A percentile compares a stretch with the other conserved stretches of the same genome.
Conservation (phyloP, 2,329 filamentous ascomycete genomes). For the Alternaria conjuncta region DNA sequence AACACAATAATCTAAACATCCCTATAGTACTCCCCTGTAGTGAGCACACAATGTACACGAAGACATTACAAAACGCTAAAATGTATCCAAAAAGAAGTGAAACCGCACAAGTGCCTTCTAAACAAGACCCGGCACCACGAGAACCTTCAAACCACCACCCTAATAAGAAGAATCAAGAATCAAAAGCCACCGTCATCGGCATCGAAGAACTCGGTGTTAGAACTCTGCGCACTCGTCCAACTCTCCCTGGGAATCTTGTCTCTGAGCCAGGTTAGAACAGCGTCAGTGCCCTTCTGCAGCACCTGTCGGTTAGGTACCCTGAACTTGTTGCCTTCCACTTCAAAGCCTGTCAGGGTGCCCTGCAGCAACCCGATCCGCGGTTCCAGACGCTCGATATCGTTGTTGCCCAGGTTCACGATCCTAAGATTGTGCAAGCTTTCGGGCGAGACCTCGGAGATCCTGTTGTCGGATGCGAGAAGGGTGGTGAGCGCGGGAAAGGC, state of each 20-base stretch:
- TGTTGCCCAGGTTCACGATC: constrained; percentile 80
- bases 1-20: neutral
- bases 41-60: constrained; percentile 9
- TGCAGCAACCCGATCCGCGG: constrained; percentile 80
- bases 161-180: neutral
- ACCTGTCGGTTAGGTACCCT: constrained; percentile 84
- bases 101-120: neutral
- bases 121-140: neutral
- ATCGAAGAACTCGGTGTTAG: constrained; percentile 33
- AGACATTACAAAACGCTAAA: constrained; percentile 10
- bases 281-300: constrained; percentile 85
- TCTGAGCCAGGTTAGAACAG: constrained; percentile 79
- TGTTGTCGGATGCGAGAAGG: constrained; percentile 80
- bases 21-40: neutral
- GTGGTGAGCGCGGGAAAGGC: constrained; percentile 74
- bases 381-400: constrained; percentile 82
- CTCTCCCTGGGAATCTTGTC: constrained; percentile 68
- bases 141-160: neutral
- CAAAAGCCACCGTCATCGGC: constrained; percentile 23
- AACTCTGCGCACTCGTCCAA: constrained; percentile 25
- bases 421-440: constrained; percentile 76
- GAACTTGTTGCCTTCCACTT: constrained; percentile 86
- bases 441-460: constrained; percentile 73
- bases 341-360: constrained; percentile 69
- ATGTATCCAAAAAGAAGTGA: neutral